Percentiles rank a stretch among this genome's conserved stretches.
phyloP scores from a whole-genome alignment of 176 grass and related monocot genomes.

The Eleusine coracana region DNA sequence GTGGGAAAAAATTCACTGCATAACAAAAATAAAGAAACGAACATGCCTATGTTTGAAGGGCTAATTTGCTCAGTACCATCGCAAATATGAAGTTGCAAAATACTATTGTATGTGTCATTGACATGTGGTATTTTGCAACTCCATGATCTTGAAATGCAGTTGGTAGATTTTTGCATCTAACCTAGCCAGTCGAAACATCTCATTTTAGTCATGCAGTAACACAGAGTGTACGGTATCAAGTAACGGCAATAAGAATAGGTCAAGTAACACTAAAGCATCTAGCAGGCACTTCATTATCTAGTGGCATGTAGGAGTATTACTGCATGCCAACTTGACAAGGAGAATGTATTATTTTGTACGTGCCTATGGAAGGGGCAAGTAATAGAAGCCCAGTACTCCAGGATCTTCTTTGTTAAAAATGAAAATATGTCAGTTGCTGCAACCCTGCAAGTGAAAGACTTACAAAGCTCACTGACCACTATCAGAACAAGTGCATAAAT shows the following conservation, averaged over 20 bases:
- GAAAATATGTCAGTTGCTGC: neutral
- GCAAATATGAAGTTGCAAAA: too few species aligned
- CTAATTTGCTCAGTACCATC: too few species aligned
- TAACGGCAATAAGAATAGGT: neutral
- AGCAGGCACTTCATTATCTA: neutral
- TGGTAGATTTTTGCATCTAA: neutral
- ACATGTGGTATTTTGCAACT: too few species aligned
- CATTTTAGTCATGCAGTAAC: conserved; percentile 21
- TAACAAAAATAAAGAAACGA: neutral
- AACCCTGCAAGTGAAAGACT: neutral
- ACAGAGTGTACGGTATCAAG: conserved; percentile 1
- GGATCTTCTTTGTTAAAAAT: neutral
- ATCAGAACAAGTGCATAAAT: too few species aligned
- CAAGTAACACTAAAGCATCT: neutral
- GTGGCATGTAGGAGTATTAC: neutral
- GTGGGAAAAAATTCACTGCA: neutral
- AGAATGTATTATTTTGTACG: neutral
- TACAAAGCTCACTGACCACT: neutral
- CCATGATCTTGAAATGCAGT: too few species aligned
- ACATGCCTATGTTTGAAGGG: too few species aligned
- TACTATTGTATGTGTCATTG: too few species aligned
- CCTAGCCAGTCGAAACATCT: neutral
- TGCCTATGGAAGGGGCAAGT: neutral
- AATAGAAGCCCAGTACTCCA: neutral
- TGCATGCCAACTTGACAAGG: neutral